These are phyloP conservation scores for Alternaria sp. DNA, from an alignment of 2,329 filamentous ascomycete species.

Conservation along the genomic window DNA sequence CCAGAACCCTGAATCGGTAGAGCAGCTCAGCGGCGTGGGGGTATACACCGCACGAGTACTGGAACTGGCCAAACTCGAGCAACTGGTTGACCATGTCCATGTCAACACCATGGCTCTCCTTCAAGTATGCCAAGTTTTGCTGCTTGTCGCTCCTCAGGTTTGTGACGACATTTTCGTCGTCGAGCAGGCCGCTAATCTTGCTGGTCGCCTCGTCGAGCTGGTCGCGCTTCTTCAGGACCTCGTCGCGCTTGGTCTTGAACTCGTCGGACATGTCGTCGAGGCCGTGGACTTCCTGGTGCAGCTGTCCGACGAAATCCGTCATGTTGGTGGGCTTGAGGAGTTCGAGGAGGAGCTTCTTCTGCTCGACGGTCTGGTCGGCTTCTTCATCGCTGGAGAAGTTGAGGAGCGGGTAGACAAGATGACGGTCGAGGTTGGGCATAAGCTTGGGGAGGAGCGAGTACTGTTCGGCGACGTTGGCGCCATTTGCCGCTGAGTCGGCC, in stretches of 20 bases:
- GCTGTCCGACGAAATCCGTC: conserved; percentile 94
- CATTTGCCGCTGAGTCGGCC: conserved; percentile 47
- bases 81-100: conserved; percentile 95
- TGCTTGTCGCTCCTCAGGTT: conserved; percentile 96
- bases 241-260: conserved; percentile 87
- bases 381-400: conserved; percentile 88
- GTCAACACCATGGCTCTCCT: conserved; percentile 95
- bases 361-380: conserved; percentile 75
- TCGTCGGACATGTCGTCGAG: conserved; percentile 81
- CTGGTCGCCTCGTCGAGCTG: conserved; percentile 86
- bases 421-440: conserved; percentile 90
- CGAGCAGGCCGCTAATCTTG: conserved; percentile 87
- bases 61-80: conserved; percentile 95
- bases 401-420: conserved; percentile 94
- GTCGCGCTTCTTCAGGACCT: conserved; percentile 83
- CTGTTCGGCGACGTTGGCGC: conserved; percentile 68
- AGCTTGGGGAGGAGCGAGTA: conserved; percentile 88
- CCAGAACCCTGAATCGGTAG: conserved; percentile 95
- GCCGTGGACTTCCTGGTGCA: conserved; percentile 89
- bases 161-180: conserved; percentile 87
- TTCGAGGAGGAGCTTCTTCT: conserved; percentile 88
- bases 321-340: conserved; percentile 98
- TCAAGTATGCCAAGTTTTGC: conserved; percentile 97
- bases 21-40: conserved; percentile 87
- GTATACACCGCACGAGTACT: conserved; percentile 98